Percentiles rank a stretch among this genome's conserved stretches.
These are phyloP conservation scores for Solanum bulbocastanum DNA, from an alignment of 257 asterid species.

Conservation along the genomic window DNA sequence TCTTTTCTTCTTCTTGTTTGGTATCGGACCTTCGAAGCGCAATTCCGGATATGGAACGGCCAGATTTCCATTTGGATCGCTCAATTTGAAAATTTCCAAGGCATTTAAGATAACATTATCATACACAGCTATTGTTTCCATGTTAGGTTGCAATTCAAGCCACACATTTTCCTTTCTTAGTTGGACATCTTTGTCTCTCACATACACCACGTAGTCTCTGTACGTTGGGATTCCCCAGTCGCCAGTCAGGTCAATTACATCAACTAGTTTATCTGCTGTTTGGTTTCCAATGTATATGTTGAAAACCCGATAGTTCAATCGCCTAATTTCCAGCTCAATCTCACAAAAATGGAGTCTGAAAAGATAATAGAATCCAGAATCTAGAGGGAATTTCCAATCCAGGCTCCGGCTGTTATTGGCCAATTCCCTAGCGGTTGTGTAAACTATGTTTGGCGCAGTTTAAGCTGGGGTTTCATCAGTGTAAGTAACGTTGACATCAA, in stretches of 20 bases:
- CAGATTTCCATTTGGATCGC: constrained; percentile 10
- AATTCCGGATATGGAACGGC: constrained; percentile 29
- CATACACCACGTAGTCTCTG: constrained; percentile 22
- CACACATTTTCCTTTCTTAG: not conserved
- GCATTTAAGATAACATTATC: constrained; percentile 32
- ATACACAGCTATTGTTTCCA: rapidly evolving
- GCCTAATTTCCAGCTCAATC: not conserved
- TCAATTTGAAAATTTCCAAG: constrained; percentile 48
- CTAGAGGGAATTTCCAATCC: constrained; percentile 37
- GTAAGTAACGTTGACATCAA: constrained; percentile 7
- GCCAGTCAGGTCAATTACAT: not conserved
- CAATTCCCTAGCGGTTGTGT: constrained; percentile 15
- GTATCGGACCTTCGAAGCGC: not conserved
- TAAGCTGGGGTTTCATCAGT: constrained; percentile 15
- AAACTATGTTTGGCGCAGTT: constrained; percentile 38
- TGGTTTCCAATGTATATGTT: constrained; percentile 13
- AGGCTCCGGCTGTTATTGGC: not conserved
- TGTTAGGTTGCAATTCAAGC: constrained; percentile 23
- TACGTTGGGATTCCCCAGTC: constrained; percentile 20
- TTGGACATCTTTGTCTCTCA: not conserved
- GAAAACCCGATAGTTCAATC: not conserved
- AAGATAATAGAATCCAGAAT: constrained; percentile 38
- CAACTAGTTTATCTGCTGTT: constrained; percentile 2
- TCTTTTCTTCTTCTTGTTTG: not conserved
- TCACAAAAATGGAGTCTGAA: constrained; percentile 54